Evolutionary conservation across 768 basidiomycete genomes (phyloP), one percentile per base, ranked within the genome.

Genomic region (Russula sp.): DNA sequence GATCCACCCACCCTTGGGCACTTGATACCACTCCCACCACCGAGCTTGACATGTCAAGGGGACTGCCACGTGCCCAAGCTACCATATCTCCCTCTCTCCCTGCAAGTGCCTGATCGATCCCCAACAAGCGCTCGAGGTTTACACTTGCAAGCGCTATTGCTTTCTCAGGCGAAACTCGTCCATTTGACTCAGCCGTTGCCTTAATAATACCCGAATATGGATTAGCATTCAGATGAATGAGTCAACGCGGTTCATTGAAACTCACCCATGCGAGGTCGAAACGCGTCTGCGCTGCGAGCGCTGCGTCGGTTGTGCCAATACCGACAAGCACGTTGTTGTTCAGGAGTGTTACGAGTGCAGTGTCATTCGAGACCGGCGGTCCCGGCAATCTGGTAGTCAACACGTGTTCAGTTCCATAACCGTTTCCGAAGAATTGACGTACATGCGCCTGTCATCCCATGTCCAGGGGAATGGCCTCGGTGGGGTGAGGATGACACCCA

Each of bases 401-500:
- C 50, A 38, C 9, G 22, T 73, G 55, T 39, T 50, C n/a, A 54
- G 46, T 50, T 41, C 8, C 39, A 39, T 29, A 46, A 32, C 22
- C 16, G 20, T 10, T 20, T 18, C 7, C 9, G 35, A n/a, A 6
- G 47, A 52, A 36, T 20, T 16, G 7, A 66, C 84, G 66, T 67
- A 86, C 86, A 86, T 80, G 59, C 89, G 75, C 50, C 81, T 76
- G 46, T 76, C 70, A 56, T 89, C 83, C 90, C 90, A 93, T 3
- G 72, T 73, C 3, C 59, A 65, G 0, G 90, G 88, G 74, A 79
- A 87, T 0, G 87, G 82, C 45, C 89, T 75, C 0, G 83, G 71
- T 6, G 81, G 81, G 0, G 80, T 76, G 29, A 93, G 74, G 32
- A 94, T 80, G n/a, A 93, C 87, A 43, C 86, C 85, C 3, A 93